phyloP scores from a whole-genome alignment of 139 green algal genomes.

The Parachlorella kessleri region DNA sequence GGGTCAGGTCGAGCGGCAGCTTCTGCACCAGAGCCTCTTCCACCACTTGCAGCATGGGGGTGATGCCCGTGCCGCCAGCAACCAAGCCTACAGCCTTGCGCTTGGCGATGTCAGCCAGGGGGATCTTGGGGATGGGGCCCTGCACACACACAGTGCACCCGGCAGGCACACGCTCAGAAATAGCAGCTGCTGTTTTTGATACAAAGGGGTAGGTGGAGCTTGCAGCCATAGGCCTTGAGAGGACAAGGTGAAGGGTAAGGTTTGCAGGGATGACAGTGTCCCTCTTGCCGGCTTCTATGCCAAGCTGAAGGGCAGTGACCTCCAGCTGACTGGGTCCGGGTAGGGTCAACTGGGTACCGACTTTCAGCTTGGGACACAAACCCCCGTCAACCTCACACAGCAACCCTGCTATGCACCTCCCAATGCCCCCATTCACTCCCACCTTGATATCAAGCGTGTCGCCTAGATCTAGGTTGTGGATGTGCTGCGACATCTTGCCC shows the following conservation, averaged over 20 bases:
- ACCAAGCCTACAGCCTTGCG: conserved; percentile 76
- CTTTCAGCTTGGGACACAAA: no score
- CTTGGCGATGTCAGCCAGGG: conserved; percentile 73
- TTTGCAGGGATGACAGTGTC: no score
- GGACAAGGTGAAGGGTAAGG: no score
- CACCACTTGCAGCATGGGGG: conserved; percentile 75
- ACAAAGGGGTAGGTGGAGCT: no score
- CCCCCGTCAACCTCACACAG: no score
- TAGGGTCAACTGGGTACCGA: no score
- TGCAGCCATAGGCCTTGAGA: no score
- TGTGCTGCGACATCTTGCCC: conserved; percentile 35
- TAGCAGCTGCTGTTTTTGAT: no score
- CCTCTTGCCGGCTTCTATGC: no score
- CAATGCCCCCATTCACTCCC: not conserved
- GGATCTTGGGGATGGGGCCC: conserved; percentile 77
- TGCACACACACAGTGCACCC: no score
- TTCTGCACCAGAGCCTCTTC: conserved; percentile 61
- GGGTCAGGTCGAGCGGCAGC: conserved; percentile 55
- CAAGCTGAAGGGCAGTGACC: not conserved
- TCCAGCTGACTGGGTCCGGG: no score
- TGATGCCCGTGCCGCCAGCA: conserved; percentile 71
- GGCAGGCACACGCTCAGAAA: no score
- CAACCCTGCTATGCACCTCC: not conserved
- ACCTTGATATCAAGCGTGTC: conserved; percentile 31
- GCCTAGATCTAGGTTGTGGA: conserved; percentile 17